These are phyloP conservation scores for Myriosclerotinia curreyana DNA, from an alignment of 2,329 filamentous ascomycete species.

Conservation along the genomic window DNA sequence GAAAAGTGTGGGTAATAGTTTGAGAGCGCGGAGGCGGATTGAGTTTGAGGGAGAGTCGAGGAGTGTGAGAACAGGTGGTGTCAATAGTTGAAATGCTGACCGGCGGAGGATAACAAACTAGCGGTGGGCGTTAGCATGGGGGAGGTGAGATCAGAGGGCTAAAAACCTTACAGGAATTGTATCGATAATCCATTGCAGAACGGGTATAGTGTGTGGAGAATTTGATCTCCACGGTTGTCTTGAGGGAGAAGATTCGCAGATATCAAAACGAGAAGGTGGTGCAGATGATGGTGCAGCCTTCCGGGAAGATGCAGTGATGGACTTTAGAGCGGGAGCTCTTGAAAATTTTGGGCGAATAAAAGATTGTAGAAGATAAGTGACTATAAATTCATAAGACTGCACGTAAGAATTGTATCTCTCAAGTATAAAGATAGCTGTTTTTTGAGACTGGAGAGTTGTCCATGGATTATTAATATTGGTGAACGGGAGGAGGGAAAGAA, in stretches of 20 bases:
- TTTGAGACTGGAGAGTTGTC: slow-evolving; percentile 41
- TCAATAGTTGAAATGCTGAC: slow-evolving; percentile 63
- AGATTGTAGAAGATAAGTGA: slow-evolving; percentile 55
- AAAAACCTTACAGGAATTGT: slow-evolving; percentile 47
- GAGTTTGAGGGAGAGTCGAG: slow-evolving; percentile 61
- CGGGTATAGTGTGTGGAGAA: slow-evolving; percentile 49
- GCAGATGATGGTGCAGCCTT: slow-evolving; percentile 49
- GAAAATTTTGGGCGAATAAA: slow-evolving; percentile 68
- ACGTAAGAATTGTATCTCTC: slow-evolving; percentile 28
- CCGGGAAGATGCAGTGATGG: slow-evolving; percentile 56
- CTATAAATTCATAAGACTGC: slow-evolving; percentile 44
- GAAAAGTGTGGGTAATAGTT: slow-evolving; percentile 54
- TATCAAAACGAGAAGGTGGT: slow-evolving; percentile 41
- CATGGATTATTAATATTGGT: slow-evolving; percentile 41
- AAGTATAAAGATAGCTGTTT: slow-evolving; percentile 40
- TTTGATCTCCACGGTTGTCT: slow-evolving; percentile 62
- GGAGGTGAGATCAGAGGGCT: slow-evolving; percentile 6
- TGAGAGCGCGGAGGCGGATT: slow-evolving; percentile 48
- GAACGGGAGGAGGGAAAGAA: slow-evolving; percentile 41
- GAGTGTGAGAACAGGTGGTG: slow-evolving; percentile 67
- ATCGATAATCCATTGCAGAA: slow-evolving; percentile 60
- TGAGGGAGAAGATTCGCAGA: slow-evolving; percentile 42
- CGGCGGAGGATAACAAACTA: slow-evolving; percentile 31
- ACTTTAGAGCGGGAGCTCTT: slow-evolving; percentile 48
- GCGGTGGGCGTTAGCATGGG: neutral